Percentiles rank a stretch among this genome's conserved stretches.
Conservation (phyloP, 1,139 yeast species). For the Candida glucosophila region DNA sequence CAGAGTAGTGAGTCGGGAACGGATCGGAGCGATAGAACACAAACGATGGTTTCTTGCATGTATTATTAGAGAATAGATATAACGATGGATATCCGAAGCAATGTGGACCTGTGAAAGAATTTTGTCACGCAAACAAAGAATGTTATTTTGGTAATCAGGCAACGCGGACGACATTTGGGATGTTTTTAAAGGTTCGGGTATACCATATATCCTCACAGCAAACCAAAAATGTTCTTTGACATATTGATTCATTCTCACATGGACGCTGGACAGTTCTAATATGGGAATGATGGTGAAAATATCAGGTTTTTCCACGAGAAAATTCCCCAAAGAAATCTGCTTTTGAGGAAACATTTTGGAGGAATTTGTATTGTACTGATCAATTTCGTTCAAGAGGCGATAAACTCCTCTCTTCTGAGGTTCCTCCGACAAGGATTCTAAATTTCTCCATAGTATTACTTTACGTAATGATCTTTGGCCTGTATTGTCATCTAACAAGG, state of each 20-base stretch:
- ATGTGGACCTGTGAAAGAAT: constrained; percentile 14
- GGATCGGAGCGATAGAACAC: constrained; percentile 29
- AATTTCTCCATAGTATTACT: constrained; percentile 18
- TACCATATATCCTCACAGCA: constrained; percentile 9
- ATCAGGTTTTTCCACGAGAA: constrained; percentile 12
- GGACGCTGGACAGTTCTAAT: constrained; percentile 9
- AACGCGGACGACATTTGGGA: background rate
- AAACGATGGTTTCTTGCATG: constrained; percentile 33
- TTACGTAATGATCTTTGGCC: constrained; percentile 7
- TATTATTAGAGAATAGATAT: constrained; percentile 31
- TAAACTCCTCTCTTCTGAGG: constrained; percentile 17
- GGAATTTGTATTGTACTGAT: constrained; percentile 11
- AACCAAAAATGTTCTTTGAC: constrained; percentile 36
- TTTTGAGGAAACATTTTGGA: background rate
- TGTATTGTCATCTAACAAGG: constrained; percentile 2
- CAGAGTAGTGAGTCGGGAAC: constrained; percentile 26
- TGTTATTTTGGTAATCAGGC: constrained; percentile 4
- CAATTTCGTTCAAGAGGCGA: constrained; percentile 21
- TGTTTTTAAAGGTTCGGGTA: background rate
- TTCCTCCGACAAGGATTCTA: constrained; percentile 10
- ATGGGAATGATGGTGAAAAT: constrained; percentile 19
- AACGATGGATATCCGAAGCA: constrained; percentile 29
- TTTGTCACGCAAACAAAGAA: constrained; percentile 5
- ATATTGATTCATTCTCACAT: constrained; percentile 16
- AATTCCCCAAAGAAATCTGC: constrained; percentile 8